Conservation (phyloP, 164 flowering plant genomes). For the Taxillus chinensis region DNA sequence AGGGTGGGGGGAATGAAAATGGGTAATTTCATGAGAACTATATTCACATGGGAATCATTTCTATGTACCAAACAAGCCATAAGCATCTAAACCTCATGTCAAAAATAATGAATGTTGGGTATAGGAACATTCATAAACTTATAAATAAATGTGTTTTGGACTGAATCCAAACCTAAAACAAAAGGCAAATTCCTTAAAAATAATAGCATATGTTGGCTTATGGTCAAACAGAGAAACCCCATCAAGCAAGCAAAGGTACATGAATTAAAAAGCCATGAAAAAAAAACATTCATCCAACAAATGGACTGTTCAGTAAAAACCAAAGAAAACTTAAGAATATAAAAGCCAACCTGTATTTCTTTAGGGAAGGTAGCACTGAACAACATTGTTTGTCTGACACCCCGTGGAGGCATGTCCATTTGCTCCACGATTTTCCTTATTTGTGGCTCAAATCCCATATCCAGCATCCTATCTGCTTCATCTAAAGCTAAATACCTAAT, state of each 20-base stretch:
- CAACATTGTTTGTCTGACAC: constrained; percentile 52
- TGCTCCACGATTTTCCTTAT: constrained; percentile 53
- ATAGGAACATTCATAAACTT: too few relatives aligned
- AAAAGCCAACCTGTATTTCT: constrained; percentile 41
- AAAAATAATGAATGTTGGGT: too few relatives aligned
- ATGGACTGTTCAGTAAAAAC: not conserved
- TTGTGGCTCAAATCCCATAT: constrained; percentile 68
- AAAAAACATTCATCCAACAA: not conserved
- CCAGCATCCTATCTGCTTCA: constrained; percentile 63
- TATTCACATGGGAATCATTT: too few relatives aligned
- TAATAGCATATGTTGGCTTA: too few relatives aligned
- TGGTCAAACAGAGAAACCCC: too few relatives aligned
- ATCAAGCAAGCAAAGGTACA: not conserved
- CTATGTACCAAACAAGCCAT: too few relatives aligned
- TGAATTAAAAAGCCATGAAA: not conserved
- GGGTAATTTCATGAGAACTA: too few relatives aligned
- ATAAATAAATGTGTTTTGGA: too few relatives aligned
- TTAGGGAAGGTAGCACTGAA: constrained; percentile 65
- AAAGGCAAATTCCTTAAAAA: too few relatives aligned
- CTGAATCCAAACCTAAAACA: too few relatives aligned
- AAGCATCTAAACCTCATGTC: too few relatives aligned
- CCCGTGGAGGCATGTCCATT: constrained; percentile 59
- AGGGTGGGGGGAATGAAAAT: too few relatives aligned
- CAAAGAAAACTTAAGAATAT: not conserved
- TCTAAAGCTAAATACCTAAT: constrained; percentile 49